phyloP scores from a whole-genome alignment of 2,329 filamentous ascomycete species.

The Emmonsiellopsis sp. region DNA sequence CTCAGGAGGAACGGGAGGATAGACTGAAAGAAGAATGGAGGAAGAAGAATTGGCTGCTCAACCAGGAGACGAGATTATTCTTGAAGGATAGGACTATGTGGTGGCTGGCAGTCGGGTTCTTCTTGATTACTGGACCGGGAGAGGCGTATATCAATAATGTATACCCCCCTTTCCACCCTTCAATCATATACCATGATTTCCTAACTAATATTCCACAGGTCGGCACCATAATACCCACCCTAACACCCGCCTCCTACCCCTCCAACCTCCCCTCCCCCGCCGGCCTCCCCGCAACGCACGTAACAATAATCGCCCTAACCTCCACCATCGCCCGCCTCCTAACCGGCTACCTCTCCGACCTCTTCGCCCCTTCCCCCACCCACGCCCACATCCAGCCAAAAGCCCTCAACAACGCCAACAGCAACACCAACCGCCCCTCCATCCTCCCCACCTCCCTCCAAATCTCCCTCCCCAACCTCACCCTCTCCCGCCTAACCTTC shows the following conservation, averaged over 20 bases:
- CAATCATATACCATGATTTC: not conserved
- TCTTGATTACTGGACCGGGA: slow-evolving; percentile 87
- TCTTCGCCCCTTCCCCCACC: slow-evolving; percentile 62
- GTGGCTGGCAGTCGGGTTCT: slow-evolving; percentile 83
- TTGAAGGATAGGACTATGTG: slow-evolving; percentile 89
- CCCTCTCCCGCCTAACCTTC: slow-evolving; percentile 70
- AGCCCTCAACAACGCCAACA: slow-evolving; percentile 17
- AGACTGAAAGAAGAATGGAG: slow-evolving; percentile 45
- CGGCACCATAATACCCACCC: slow-evolving; percentile 81
- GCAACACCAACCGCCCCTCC: slow-evolving; percentile 24
- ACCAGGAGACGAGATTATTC: slow-evolving; percentile 80
- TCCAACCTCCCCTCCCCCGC: slow-evolving; percentile 39
- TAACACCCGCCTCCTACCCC: slow-evolving; percentile 56
- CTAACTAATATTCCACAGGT: slow-evolving; percentile 34
- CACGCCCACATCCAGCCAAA: slow-evolving; percentile 45
- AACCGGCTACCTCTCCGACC: slow-evolving; percentile 78
- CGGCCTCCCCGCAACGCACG: slow-evolving; percentile 68
- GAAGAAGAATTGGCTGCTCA: slow-evolving; percentile 85
- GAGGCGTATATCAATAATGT: slow-evolving; percentile 95
- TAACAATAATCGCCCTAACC: slow-evolving; percentile 82
- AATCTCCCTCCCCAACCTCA: slow-evolving; percentile 32
- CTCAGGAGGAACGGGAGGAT: slow-evolving; percentile 11
- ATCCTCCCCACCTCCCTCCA: slow-evolving; percentile 22
- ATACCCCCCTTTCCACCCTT: slow-evolving; percentile 7
- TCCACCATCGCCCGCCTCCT: slow-evolving; percentile 86